phyloP scores from a whole-genome alignment of 2,329 filamentous ascomycete species.

The Fusarium tricinctum region DNA sequence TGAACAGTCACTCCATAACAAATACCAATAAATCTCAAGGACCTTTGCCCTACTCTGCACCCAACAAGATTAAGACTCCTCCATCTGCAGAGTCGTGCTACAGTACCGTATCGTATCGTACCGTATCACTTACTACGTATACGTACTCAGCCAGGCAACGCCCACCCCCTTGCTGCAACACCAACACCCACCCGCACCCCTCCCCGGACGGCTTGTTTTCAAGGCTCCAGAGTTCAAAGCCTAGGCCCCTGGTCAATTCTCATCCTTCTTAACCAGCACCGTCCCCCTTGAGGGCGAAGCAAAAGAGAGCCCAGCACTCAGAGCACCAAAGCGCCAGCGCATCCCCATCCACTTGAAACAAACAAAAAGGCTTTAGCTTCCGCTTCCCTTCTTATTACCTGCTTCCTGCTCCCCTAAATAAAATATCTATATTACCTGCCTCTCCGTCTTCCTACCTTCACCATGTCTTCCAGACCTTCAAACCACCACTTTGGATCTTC shows the following conservation, averaged over 20 bases:
- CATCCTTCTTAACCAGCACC: slow-evolving; percentile 37
- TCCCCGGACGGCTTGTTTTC: slow-evolving; percentile 33
- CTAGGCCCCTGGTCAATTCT: slow-evolving; percentile 33
- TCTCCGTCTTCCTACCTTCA: slow-evolving; percentile 5
- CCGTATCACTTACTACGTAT: slow-evolving; percentile 8
- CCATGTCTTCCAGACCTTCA: slow-evolving; percentile 43
- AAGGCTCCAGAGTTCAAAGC: slow-evolving; percentile 41
- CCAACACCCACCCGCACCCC: slow-evolving; percentile 37
- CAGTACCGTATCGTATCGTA: slow-evolving; percentile 18
- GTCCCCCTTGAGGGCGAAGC: slow-evolving; percentile 36
- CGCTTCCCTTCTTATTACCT: slow-evolving; percentile 21
- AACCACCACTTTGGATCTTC: slow-evolving; percentile 45
- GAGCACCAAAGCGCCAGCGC: slow-evolving; percentile 33
- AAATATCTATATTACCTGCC: slow-evolving; percentile 43
- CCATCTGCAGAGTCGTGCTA: slow-evolving; percentile 34
- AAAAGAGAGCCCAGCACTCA: slow-evolving; percentile 11
- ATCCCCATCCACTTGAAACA: slow-evolving; percentile 40
- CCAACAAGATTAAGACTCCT: slow-evolving; percentile 48
- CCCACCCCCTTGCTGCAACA: not conserved
- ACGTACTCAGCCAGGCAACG: not conserved
- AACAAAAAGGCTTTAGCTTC: slow-evolving; percentile 33
- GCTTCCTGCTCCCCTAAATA: slow-evolving; percentile 2
- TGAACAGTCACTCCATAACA: slow-evolving; percentile 1
- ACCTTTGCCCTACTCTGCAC: slow-evolving; percentile 13
- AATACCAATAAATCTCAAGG: slow-evolving; percentile 1